Conservation (phyloP, 495 filamentous ascomycete genomes). For the Usnea hakonensis region DNA sequence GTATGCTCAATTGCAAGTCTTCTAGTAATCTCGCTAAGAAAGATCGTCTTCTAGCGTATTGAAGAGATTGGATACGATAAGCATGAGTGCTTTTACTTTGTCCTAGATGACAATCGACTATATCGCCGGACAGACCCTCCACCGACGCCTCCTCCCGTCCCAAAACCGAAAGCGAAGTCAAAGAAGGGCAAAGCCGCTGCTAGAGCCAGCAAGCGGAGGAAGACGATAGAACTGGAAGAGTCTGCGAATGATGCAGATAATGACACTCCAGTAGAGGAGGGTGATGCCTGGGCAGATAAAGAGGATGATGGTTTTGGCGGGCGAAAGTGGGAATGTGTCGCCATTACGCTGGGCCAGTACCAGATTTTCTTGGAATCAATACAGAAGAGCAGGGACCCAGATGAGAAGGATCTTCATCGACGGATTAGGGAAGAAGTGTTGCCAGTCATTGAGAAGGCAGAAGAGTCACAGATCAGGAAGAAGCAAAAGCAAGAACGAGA, state of each 20-base stretch:
- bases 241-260: conserved; percentile 45
- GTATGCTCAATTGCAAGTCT: conserved; percentile 40
- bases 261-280: conserved; percentile 31
- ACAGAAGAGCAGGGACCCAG: conserved; percentile 62
- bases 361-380: conserved; percentile 62
- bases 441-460: conserved; percentile 74
- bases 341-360: conserved; percentile 70
- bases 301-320: conserved; percentile 54
- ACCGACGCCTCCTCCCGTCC: conserved; percentile 45
- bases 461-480: conserved; percentile 66
- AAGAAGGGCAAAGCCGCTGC: conserved; percentile 62
- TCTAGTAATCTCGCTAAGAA: neutral
- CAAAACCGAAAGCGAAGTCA: conserved; percentile 67
- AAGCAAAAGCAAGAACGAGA: conserved; percentile 68
- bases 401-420: conserved; percentile 70
- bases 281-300: conserved; percentile 29
- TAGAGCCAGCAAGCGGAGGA: conserved; percentile 66
- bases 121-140: conserved; percentile 73
- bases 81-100: conserved; percentile 75
- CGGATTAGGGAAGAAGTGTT: conserved; percentile 66
- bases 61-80: conserved; percentile 86
- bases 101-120: conserved; percentile 88
- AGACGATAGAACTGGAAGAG: conserved; percentile 48
- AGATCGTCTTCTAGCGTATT: conserved; percentile 56
- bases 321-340: conserved; percentile 87